These are phyloP conservation scores for Erythrobasidium hasegawianum DNA, from an alignment of 1,284 basidiomycete genomes.

Conservation along the genomic window DNA sequence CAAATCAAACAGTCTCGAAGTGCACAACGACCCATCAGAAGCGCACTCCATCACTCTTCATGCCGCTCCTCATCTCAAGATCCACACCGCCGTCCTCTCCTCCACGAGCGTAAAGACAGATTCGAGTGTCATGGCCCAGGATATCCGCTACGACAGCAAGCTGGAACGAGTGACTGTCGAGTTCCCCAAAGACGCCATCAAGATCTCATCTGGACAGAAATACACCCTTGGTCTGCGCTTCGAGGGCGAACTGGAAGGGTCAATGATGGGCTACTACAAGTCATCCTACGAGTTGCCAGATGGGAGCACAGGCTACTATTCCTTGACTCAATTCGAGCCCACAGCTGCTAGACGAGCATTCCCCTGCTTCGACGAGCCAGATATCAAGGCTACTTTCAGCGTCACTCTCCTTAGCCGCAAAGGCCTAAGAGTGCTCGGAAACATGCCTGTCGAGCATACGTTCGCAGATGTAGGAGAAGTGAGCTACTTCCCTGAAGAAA, in stretches of 20 bases:
- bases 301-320: slow-evolving; percentile 42
- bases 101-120: slow-evolving; percentile 41
- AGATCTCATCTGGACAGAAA: slow-evolving; percentile 24
- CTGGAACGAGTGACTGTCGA: slow-evolving; percentile 35
- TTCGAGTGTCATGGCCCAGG: slow-evolving; percentile 23
- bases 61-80: slow-evolving; percentile 60
- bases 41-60: slow-evolving; percentile 48
- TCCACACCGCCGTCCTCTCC: slow-evolving; percentile 63
- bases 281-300: slow-evolving; percentile 38
- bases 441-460: slow-evolving; percentile 59
- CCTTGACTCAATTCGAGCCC: slow-evolving; percentile 59
- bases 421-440: slow-evolving; percentile 61
- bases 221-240: slow-evolving; percentile 40
- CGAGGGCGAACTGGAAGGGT: slow-evolving; percentile 38
- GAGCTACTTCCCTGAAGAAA: slow-evolving; percentile 31
- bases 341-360: slow-evolving; percentile 66
- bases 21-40: slow-evolving; percentile 2
- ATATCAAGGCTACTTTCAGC: slow-evolving; percentile 79
- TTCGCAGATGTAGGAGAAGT: slow-evolving; percentile 33
- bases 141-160: slow-evolving; percentile 31
- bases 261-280: slow-evolving; percentile 42
- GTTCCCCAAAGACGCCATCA: slow-evolving; percentile 31
- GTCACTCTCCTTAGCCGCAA: slow-evolving; percentile 76
- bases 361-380: slow-evolving; percentile 83
- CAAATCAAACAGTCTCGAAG: slow-evolving; percentile 26